Conservation (phyloP, 768 basidiomycete species). For the Erythrobasidium yunnanense region DNA sequence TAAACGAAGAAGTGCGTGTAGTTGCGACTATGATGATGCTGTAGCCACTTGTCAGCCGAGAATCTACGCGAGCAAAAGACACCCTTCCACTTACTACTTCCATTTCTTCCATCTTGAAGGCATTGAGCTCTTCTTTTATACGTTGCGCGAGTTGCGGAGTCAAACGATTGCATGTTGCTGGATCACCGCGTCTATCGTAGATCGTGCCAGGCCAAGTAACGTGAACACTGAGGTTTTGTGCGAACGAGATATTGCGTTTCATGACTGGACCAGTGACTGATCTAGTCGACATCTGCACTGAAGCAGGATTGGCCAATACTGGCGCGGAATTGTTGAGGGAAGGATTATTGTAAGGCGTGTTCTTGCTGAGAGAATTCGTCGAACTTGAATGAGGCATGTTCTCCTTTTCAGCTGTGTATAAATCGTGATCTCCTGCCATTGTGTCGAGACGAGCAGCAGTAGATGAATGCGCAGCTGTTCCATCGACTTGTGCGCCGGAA, state of each 20-base stretch:
- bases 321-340: conserved; percentile 80
- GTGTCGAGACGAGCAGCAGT: conserved; percentile 26
- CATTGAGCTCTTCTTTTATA: conserved; percentile 96
- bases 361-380: conserved; percentile 30
- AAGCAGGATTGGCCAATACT: conserved; percentile 53
- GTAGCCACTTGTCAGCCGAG: background rate
- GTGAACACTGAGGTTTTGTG: conserved; percentile 83
- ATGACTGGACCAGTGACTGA: conserved; percentile 53
- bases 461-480: conserved; percentile 21
- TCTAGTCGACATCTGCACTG: conserved; percentile 55
- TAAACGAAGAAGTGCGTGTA: conserved; percentile 24
- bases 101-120: conserved; percentile 88
- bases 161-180: conserved; percentile 89
- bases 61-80: background rate
- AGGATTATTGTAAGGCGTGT: conserved; percentile 49
- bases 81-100: conserved; percentile 50
- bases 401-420: conserved; percentile 24
- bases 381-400: conserved; percentile 25
- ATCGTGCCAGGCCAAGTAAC: conserved; percentile 85
- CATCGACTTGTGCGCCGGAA: conserved; percentile 33
- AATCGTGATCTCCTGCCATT: background rate
- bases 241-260: conserved; percentile 69
- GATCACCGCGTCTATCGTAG: conserved; percentile 90
- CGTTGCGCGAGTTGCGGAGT: conserved; percentile 89
- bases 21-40: conserved; percentile 14